Percentiles rank a stretch among this genome's conserved stretches.
These are phyloP conservation scores for Teunomyces panamensis DNA, from an alignment of 805 yeast species.

Conservation along the genomic window DNA sequence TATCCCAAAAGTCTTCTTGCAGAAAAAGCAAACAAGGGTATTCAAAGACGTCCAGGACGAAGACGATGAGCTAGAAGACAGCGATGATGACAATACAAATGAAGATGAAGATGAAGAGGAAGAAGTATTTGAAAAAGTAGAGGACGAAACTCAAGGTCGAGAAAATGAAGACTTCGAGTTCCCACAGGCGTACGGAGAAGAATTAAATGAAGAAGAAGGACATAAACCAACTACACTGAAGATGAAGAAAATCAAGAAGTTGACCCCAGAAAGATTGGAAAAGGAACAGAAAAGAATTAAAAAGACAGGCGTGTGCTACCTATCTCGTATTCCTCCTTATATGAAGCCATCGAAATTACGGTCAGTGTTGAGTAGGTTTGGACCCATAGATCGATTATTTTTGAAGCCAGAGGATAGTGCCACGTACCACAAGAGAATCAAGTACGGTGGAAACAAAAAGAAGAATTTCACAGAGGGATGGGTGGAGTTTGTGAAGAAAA, in stretches of 20 bases:
- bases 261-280: conserved; percentile 54
- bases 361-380: conserved; percentile 77
- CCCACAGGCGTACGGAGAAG: not conserved
- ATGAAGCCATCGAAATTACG: conserved; percentile 94
- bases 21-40: not conserved
- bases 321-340: conserved; percentile 90
- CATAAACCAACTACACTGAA: conserved; percentile 12
- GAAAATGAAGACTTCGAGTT: conserved; percentile 8
- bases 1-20: conserved; percentile 1
- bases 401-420: conserved; percentile 80
- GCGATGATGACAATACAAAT: conserved; percentile 13
- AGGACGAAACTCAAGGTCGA: conserved; percentile 13
- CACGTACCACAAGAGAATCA: conserved; percentile 63
- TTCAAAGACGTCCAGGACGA: conserved; percentile 6
- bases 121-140: conserved; percentile 14
- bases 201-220: conserved; percentile 2
- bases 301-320: conserved; percentile 88
- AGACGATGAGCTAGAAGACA: conserved; percentile 11
- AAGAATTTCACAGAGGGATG: conserved; percentile 90
- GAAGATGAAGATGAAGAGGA: conserved; percentile 14
- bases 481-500: conserved; percentile 85
- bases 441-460: conserved; percentile 90
- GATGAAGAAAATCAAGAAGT: conserved; percentile 46
- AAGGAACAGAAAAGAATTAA: conserved; percentile 54
- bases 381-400: conserved; percentile 82